Evolutionary conservation across 768 basidiomycete genomes (phyloP).

Genomic region (Rhizopogon rudus): DNA sequence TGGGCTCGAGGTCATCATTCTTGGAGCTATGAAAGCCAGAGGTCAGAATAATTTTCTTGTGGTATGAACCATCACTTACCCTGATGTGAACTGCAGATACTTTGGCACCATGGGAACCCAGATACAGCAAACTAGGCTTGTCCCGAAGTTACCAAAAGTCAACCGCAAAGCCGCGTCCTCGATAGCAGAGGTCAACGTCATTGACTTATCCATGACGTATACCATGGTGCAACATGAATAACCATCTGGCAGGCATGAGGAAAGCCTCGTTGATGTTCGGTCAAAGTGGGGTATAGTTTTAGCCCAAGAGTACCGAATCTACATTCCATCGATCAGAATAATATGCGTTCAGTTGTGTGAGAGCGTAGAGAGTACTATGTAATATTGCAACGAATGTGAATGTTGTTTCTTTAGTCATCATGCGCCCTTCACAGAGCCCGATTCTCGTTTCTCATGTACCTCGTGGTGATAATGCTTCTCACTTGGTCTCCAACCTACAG

Average conservation of each 20-base stretch:
- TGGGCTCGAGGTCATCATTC: conserved; percentile 20
- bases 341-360: not conserved
- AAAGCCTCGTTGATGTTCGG: too few relatives aligned
- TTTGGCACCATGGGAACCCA: conserved; percentile 23
- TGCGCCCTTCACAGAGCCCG: conserved; percentile 15
- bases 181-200: not conserved
- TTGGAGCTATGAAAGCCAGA: conserved; percentile 26
- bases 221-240: not conserved
- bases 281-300: too few relatives aligned
- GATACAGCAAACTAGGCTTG: conserved; percentile 15
- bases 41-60: not conserved
- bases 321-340: not conserved
- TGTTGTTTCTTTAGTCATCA: not conserved
- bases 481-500: conserved; percentile 51
- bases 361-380: not conserved
- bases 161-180: not conserved
- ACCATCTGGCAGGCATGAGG: not conserved
- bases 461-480: conserved; percentile 33
- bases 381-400: not conserved
- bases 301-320: not conserved
- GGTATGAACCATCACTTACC: not conserved
- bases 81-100: conserved; percentile 12
- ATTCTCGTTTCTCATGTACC: conserved; percentile 18
- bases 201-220: not conserved
- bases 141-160: conserved; percentile 1